phyloP scores from a whole-genome alignment of 2,329 filamentous ascomycete species.

The Fusarium mexicanum region DNA sequence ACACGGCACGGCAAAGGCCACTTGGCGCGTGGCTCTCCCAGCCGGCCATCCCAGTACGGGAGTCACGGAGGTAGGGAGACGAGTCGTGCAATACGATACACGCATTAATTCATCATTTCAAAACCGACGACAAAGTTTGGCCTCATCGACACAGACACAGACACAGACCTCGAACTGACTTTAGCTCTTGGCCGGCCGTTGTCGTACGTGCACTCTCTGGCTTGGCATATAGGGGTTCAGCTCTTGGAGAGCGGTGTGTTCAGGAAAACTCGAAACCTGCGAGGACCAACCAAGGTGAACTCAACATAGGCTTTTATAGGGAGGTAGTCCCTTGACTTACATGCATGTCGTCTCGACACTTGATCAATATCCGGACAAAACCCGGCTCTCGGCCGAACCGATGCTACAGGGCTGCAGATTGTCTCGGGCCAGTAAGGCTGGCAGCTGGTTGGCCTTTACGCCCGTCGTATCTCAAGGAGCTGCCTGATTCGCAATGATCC shows the following conservation, averaged over 20 bases:
- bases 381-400: conserved; percentile 34
- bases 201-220: neutral
- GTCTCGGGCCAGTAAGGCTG: neutral
- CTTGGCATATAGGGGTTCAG: neutral
- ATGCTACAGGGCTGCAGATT: conserved; percentile 24
- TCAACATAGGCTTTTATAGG: neutral
- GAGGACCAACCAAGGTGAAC: neutral
- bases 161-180: neutral
- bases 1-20: neutral
- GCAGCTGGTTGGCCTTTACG: neutral
- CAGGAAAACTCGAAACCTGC: neutral
- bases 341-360: neutral
- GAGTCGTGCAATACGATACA: neutral
- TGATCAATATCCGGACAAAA: conserved; percentile 2
- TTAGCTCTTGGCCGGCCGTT: conserved; percentile 1
- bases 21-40: neutral
- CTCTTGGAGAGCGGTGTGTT: neutral
- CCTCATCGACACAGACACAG: neutral
- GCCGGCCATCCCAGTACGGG: neutral
- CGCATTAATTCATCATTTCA: neutral
- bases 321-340: neutral
- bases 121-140: neutral
- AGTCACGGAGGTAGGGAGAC: neutral
- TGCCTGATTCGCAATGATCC: conserved; percentile 22
- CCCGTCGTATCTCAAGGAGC: conserved; percentile 13